Conservation (phyloP, 495 filamentous ascomycete genomes). For the Talaromyces ruber region DNA sequence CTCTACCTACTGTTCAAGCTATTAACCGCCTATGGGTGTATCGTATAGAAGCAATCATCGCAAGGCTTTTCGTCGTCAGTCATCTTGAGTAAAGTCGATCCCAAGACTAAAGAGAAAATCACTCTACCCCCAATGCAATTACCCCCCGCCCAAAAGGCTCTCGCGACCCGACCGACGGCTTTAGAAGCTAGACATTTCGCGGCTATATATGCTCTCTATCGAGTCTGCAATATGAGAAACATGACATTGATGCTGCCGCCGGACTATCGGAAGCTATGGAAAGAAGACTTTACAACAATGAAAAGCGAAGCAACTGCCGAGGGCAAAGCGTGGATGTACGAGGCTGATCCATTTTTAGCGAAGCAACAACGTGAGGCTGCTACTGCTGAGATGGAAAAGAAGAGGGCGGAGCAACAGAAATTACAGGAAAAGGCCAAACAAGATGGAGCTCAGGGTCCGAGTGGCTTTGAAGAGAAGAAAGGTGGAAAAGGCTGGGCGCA, state of each 20-base stretch:
- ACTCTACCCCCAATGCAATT: constrained; percentile 71
- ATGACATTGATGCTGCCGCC: constrained; percentile 92
- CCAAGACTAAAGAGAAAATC: constrained; percentile 70
- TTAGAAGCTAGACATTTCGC: constrained; percentile 90
- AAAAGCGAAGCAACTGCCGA: constrained; percentile 69
- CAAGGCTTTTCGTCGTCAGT: constrained; percentile 73
- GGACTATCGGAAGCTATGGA: constrained; percentile 79
- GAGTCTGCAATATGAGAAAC: constrained; percentile 90
- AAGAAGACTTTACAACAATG: constrained; percentile 67
- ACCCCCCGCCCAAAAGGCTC: constrained; percentile 61
- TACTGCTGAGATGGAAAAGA: constrained; percentile 62
- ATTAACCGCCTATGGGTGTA: constrained; percentile 3
- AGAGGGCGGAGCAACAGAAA: constrained; percentile 51
- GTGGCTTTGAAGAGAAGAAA: constrained; percentile 21
- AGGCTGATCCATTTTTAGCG: constrained; percentile 85
- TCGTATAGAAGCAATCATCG: constrained; percentile 34
- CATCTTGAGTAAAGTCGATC: constrained; percentile 65
- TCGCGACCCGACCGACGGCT: constrained; percentile 60
- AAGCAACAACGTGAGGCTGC: constrained; percentile 70
- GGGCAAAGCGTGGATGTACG: constrained; percentile 85
- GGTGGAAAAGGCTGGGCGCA: constrained; percentile 66
- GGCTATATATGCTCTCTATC: constrained; percentile 81
- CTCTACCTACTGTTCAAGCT: neutral
- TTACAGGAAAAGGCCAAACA: constrained; percentile 53
- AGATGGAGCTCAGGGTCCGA: constrained; percentile 31